A percentile compares a stretch with the other conserved stretches of the same genome.
phyloP scores from a whole-genome alignment of 305 asterid species.

The Striga hermonthica region DNA sequence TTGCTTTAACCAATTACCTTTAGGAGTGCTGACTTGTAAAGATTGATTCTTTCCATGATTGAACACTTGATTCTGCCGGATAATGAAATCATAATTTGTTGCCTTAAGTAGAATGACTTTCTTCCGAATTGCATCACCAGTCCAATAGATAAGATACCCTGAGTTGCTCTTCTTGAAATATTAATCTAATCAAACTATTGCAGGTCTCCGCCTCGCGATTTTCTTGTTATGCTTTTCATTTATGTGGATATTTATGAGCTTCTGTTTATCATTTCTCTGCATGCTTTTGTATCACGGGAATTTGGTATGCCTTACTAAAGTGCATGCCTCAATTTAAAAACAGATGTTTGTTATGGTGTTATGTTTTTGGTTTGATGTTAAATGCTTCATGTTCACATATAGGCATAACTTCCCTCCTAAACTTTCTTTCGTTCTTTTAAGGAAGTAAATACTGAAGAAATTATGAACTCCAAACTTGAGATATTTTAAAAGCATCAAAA shows the following conservation, averaged over 20 bases:
- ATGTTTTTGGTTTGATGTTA: too few relatives aligned
- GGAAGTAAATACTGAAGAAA: too few relatives aligned
- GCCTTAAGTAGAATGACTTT: conserved; percentile 23
- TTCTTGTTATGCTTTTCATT: conserved; percentile 16
- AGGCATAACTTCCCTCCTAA: not conserved
- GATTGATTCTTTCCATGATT: conserved; percentile 18
- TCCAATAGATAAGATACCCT: conserved; percentile 1
- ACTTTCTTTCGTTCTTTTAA: not conserved
- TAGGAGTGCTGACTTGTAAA: conserved; percentile 20
- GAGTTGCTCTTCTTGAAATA: not conserved
- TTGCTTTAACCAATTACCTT: conserved; percentile 29
- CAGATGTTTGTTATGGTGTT: too few relatives aligned
- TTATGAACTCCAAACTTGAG: too few relatives aligned
- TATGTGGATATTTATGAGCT: conserved; percentile 10
- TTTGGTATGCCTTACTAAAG: not conserved
- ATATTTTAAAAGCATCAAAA: too few relatives aligned
- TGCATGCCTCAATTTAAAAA: not conserved
- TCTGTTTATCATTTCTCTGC: not conserved
- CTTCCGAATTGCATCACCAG: conserved; percentile 32
- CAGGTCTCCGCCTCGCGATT: not conserved
- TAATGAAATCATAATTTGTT: conserved; percentile 25
- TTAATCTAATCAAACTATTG: conserved; percentile 22
- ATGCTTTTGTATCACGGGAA: conserved; percentile 6
- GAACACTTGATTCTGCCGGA: conserved; percentile 27
- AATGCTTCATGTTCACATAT: too few relatives aligned